Evolutionary conservation across 1,284 basidiomycete genomes (phyloP).

Genomic region (Erythrobasidium hasegawianum): DNA sequence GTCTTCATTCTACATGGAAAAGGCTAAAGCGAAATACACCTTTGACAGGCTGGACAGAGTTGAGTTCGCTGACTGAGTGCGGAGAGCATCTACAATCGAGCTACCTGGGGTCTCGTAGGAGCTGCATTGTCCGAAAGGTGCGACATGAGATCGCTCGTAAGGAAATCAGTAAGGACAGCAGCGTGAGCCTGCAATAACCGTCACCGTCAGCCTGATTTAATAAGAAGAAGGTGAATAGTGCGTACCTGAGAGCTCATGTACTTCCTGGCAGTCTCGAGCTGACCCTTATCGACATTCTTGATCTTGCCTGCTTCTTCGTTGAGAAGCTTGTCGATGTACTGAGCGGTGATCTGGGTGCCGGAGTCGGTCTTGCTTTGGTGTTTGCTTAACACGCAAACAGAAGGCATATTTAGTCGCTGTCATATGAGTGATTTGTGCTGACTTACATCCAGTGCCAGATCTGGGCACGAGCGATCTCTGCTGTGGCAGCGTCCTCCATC

Average conservation of each 20-base stretch:
- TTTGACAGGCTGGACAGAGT: no score
- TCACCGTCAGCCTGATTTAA: no score
- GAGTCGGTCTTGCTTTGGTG: constrained; percentile 71
- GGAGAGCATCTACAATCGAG: not conserved
- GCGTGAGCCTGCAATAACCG: constrained; percentile 34
- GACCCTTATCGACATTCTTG: constrained; percentile 65
- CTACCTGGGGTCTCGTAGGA: constrained; percentile 15
- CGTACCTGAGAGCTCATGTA: constrained; percentile 86
- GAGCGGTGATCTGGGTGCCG: constrained; percentile 71
- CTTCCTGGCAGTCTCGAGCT: constrained; percentile 72
- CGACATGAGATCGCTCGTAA: constrained; percentile 43
- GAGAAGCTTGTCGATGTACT: constrained; percentile 71
- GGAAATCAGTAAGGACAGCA: constrained; percentile 41
- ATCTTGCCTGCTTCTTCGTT: constrained; percentile 69
- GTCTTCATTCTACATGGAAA: no score
- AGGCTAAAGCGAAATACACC: no score
- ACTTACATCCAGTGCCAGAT: constrained; percentile 91
- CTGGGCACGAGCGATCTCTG: constrained; percentile 75
- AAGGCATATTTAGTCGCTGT: not conserved
- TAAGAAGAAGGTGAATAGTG: no score
- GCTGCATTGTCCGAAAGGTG: constrained; percentile 33
- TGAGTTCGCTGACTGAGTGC: no score
- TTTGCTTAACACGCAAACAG: constrained; percentile 50
- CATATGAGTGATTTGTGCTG: no score
- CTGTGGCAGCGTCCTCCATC: constrained; percentile 91